Conservation (phyloP, 768 basidiomycete species). For the Kwoniella europaea region DNA sequence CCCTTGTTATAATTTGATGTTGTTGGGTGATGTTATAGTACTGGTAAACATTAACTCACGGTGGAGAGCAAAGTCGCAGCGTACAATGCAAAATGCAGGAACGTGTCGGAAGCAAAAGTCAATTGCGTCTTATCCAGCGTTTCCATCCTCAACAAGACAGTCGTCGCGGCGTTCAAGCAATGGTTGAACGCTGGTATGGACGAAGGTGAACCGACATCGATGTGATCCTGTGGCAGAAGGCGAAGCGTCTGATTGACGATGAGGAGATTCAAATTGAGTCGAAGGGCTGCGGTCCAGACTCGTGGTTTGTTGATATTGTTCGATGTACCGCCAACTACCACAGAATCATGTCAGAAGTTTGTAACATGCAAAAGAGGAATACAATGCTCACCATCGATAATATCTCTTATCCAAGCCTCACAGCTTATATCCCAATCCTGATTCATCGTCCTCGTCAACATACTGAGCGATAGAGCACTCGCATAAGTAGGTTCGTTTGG, state of each 20-base stretch:
- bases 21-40: too few species aligned
- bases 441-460: conserved; percentile 40
- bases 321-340: conserved; percentile 16
- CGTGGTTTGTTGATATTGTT: conserved; percentile 31
- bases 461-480: conserved; percentile 30
- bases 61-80: conserved; percentile 40
- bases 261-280: conserved; percentile 38
- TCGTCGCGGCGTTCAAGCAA: conserved; percentile 34
- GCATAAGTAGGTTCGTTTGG: conserved; percentile 19
- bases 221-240: conserved; percentile 24
- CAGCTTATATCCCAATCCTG: conserved; percentile 36
- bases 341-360: not conserved
- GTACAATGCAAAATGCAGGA: conserved; percentile 43
- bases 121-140: conserved; percentile 22
- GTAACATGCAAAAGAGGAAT: not conserved
- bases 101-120: conserved; percentile 38
- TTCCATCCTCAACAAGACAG: conserved; percentile 32
- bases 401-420: conserved; percentile 39
- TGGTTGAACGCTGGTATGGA: conserved; percentile 40
- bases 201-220: conserved; percentile 29
- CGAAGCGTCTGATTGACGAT: conserved; percentile 41
- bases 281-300: conserved; percentile 37
- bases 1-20: too few species aligned
- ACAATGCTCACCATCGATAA: conserved; percentile 28
- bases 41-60: conserved; percentile 12